phyloP scores from a whole-genome alignment of 1,284 basidiomycete genomes.

The Rhodotorula sp. region DNA sequence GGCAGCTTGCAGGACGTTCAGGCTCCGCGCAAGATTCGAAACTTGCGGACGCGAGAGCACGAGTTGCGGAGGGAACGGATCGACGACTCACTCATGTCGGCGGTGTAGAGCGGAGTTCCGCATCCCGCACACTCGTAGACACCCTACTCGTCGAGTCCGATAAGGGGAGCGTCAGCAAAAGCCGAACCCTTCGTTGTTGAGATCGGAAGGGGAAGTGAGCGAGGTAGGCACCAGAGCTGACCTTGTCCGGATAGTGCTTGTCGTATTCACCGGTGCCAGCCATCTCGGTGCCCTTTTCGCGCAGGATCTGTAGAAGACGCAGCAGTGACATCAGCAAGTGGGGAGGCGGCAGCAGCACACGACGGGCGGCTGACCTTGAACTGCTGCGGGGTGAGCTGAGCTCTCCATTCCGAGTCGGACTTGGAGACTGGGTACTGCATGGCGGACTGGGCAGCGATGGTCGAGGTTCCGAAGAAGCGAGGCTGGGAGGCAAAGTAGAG shows the following conservation, averaged over 20 bases:
- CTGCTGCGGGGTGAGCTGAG: constrained; percentile 34
- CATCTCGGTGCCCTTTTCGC: constrained; percentile 52
- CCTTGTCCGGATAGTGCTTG: constrained; percentile 48
- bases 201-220: no score
- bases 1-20: no score
- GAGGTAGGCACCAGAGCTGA: constrained; percentile 2
- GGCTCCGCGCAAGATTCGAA: background rate
- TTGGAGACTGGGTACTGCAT: constrained; percentile 16
- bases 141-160: constrained; percentile 6
- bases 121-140: constrained; percentile 42
- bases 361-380: constrained; percentile 28
- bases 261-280: constrained; percentile 51
- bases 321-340: background rate
- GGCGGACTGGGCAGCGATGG: constrained; percentile 4
- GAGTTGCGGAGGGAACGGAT: no score
- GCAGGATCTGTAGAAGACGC: constrained; percentile 43
- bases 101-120: constrained; percentile 35
- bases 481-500: background rate
- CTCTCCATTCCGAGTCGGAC: constrained; percentile 30
- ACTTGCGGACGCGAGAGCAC: background rate
- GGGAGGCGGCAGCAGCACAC: no score
- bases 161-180: background rate
- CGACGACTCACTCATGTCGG: constrained; percentile 26
- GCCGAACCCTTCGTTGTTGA: background rate
- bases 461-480: background rate